Evolutionary conservation across 2,329 filamentous ascomycete species (phyloP), one percentile per base, ranked within the genome.

Genomic region (Cladophialophora yegresii): DNA sequence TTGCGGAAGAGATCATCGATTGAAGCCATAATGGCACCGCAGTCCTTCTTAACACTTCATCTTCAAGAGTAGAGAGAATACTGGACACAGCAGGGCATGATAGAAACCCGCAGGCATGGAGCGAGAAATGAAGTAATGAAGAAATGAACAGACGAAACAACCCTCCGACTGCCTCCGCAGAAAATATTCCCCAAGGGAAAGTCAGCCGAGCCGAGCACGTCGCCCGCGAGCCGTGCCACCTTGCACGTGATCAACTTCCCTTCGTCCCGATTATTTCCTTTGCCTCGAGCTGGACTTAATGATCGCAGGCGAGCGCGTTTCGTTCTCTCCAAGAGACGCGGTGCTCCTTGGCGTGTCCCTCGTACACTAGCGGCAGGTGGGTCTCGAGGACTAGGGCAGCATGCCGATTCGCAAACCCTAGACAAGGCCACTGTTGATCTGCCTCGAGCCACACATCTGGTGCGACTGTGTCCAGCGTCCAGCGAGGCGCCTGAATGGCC

Each of bases 1-100:
- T 53, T 66, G 33, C 64, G 70, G 58, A 71, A 70, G 50, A 69
- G 61, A 23, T 71, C 67, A 49, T 68, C 69, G 32, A 70, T 63
- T 10, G 68, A 68, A 50, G 66, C 64, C 68, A 70, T 70, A 28
- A 49, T 45, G 58, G 32, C 30, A 36, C 45, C 33, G 32, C n/a
- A 28, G 23, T 32, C 55, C 26, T 36, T 5, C 28, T 58, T 53
- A 58, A 55, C 28, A 22, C 32, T 10, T 40, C 57, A 51, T 53
- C 30, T n/a, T 51, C 30, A 22, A 26, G 20, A 51, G 23, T 59
- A 4, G 28, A 51, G 51, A 20, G 50, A 40, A 13, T 40, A 36
- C 22, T 20, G 30, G 4, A 45, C 22, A 33, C 26, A 22, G 16
- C 13, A 20, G 10, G 45, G 57, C 28, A 53, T 5, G 32, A 43